Conservation (phyloP, 257 asterid species). For the Anisodus acutangulus region DNA sequence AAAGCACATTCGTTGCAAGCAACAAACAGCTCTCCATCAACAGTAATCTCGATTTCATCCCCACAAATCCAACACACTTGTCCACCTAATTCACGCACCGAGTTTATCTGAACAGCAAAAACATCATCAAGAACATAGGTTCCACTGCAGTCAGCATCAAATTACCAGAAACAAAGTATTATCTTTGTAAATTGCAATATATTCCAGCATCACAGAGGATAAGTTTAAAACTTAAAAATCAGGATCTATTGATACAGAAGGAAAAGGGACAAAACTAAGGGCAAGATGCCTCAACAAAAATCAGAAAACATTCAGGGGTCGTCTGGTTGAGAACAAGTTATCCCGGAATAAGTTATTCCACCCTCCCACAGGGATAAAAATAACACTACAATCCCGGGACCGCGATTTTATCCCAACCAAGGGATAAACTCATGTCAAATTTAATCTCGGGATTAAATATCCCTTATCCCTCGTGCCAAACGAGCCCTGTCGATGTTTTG, state of each 20-base stretch:
- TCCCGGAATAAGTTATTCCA: too few species aligned
- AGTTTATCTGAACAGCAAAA: constrained; percentile 56
- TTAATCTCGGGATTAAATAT: too few species aligned
- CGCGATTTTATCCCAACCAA: too few species aligned
- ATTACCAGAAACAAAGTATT: constrained; percentile 14
- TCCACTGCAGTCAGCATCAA: constrained; percentile 32
- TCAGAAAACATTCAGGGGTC: not conserved
- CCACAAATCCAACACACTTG: constrained; percentile 76
- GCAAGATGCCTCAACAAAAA: constrained; percentile 7
- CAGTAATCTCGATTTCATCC: constrained; percentile 72
- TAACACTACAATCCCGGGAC: too few species aligned
- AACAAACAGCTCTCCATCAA: constrained; percentile 74
- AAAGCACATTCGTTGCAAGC: constrained; percentile 98
- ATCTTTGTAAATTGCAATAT: not conserved
- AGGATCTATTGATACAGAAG: not conserved
- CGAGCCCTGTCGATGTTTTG: not conserved
- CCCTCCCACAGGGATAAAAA: too few species aligned
- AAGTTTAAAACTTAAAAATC: not conserved
- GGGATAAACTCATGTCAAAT: too few species aligned
- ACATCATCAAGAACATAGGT: constrained; percentile 24
- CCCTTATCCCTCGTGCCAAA: too few species aligned
- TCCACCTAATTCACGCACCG: constrained; percentile 72
- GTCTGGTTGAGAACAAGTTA: too few species aligned
- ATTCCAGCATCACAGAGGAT: not conserved
- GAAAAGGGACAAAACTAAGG: not conserved